These are phyloP conservation scores for Coemansia asiatica DNA, from an alignment of 192 early-diverging fungal genomes.

Conservation along the genomic window DNA sequence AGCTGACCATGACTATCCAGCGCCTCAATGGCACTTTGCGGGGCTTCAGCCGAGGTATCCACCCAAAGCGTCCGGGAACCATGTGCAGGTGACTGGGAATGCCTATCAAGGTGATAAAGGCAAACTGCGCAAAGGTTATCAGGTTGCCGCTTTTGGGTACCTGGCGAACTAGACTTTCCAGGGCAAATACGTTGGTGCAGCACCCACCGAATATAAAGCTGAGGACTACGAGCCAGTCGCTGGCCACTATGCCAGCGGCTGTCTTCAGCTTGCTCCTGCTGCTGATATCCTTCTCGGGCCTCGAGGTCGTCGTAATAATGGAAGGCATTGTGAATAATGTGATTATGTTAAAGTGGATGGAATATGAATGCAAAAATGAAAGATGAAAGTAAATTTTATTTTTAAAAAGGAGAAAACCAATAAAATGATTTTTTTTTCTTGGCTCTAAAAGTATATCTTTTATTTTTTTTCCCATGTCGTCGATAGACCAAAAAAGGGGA, in stretches of 20 bases:
- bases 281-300: neutral
- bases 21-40: slow-evolving; percentile 66
- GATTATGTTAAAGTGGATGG: no score
- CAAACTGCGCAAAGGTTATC: slow-evolving; percentile 82
- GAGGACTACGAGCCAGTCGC: slow-evolving; percentile 63
- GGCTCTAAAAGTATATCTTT: no score
- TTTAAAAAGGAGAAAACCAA: slow-evolving; percentile 5
- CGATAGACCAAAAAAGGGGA: no score
- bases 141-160: slow-evolving; percentile 68
- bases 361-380: neutral
- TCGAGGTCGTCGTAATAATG: no score
- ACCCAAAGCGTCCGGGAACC: slow-evolving; percentile 12
- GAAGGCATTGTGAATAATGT: no score
- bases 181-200: slow-evolving; percentile 82
- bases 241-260: slow-evolving; percentile 18
- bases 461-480: neutral
- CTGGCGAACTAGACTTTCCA: slow-evolving; percentile 71
- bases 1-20: slow-evolving; percentile 73
- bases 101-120: slow-evolving; percentile 72
- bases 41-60: slow-evolving; percentile 56
- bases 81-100: slow-evolving; percentile 59
- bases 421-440: neutral
- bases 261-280: neutral
- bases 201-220: slow-evolving; percentile 84
- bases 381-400: neutral